phyloP scores from a whole-genome alignment of 148 eudicot genomes.

The Fallopia convolvulus region DNA sequence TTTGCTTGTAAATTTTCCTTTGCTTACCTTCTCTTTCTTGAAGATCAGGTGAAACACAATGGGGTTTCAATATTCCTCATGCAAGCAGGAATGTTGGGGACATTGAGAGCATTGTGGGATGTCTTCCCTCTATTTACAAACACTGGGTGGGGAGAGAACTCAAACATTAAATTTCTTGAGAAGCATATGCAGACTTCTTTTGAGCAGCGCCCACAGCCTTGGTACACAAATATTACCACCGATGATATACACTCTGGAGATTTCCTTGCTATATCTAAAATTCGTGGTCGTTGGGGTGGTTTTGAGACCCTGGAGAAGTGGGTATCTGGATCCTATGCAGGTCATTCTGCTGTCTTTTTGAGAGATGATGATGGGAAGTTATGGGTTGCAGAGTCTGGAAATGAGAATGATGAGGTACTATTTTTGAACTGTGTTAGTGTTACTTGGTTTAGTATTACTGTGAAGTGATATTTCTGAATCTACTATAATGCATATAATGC shows the following conservation, averaged over 20 bases:
- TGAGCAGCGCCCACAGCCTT: slow-evolving; percentile 79
- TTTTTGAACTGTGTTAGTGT: not conserved
- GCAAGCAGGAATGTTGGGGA: slow-evolving; percentile 96
- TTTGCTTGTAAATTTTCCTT: slow-evolving; percentile 1
- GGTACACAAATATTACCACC: slow-evolving; percentile 66
- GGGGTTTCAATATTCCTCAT: slow-evolving; percentile 90
- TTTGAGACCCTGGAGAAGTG: slow-evolving; percentile 98
- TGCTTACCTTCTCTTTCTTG: slow-evolving; percentile 5
- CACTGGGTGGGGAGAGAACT: slow-evolving; percentile 83
- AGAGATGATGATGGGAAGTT: slow-evolving; percentile 82
- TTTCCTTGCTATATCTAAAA: slow-evolving; percentile 85
- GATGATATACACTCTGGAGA: slow-evolving; percentile 93
- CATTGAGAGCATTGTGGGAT: slow-evolving; percentile 78
- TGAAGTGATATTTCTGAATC: not conserved
- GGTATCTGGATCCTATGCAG: slow-evolving; percentile 96
- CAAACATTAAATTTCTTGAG: slow-evolving; percentile 74
- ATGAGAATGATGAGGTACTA: slow-evolving; percentile 78
- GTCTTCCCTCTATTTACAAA: slow-evolving; percentile 84
- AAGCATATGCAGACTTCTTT: slow-evolving; percentile 84
- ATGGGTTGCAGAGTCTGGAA: slow-evolving; percentile 99
- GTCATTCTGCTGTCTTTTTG: slow-evolving; percentile 88
- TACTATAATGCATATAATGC: not conserved
- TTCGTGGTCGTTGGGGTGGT: slow-evolving; percentile 94
- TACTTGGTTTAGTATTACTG: not conserved
- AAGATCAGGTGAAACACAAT: slow-evolving; percentile 61